A percentile compares a stretch with the other conserved stretches of the same genome.
Evolutionary conservation across 2,329 filamentous ascomycete genomes (phyloP).

Genomic region (Rutstroemia sp.): DNA sequence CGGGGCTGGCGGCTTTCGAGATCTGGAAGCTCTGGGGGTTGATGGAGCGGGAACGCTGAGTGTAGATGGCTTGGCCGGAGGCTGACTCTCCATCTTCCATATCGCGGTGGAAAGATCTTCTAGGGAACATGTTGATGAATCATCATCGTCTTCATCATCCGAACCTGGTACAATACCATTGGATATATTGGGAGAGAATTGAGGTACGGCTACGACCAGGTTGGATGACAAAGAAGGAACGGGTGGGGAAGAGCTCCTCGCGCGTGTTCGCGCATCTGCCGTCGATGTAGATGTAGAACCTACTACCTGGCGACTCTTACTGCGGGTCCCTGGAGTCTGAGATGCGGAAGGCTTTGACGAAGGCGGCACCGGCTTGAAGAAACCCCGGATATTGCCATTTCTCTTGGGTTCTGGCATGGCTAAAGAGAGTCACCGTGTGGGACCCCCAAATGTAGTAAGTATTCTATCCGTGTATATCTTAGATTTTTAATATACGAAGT

Average conservation of each 20-base stretch:
- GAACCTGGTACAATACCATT: constrained; percentile 53
- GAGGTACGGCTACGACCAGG: background rate
- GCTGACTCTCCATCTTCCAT: constrained; percentile 5
- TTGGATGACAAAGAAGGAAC: background rate
- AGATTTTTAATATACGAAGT: too few relatives aligned
- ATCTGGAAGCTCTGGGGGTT: constrained; percentile 12
- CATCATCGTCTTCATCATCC: constrained; percentile 54
- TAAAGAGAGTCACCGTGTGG: background rate
- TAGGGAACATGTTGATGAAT: constrained; percentile 43
- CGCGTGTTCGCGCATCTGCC: background rate
- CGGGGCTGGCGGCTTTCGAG: constrained; percentile 11
- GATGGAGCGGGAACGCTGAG: background rate
- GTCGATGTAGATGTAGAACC: background rate
- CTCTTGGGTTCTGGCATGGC: background rate
- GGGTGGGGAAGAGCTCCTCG: background rate
- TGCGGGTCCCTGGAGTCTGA: background rate
- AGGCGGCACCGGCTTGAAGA: constrained; percentile 1
- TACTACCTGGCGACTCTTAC: background rate
- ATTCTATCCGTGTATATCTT: too few relatives aligned
- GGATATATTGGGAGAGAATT: background rate
- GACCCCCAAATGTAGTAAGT: too few relatives aligned
- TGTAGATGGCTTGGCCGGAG: background rate
- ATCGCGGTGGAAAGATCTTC: constrained; percentile 40
- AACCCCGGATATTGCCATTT: constrained; percentile 3
- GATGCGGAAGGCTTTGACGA: background rate